Base-by-base conservation (phyloP, 768 basidiomycete species). In the Hebeloma cylindrosporum region DNA sequence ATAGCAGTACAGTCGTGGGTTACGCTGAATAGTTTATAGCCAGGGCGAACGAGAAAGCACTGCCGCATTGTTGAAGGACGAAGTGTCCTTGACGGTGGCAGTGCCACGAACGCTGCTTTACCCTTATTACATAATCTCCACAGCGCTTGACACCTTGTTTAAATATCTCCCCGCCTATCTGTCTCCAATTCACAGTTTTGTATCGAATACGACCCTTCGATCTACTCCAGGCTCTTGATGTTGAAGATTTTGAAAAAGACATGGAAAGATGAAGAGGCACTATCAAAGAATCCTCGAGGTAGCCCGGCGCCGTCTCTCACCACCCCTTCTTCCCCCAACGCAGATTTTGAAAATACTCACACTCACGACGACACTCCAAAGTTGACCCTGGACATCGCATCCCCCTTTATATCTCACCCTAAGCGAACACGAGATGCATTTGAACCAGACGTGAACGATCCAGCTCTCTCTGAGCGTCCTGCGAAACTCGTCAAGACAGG, bases 241-340 rank as follows among this genome's bases (percentile, higher is more conserved):
- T 59, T 78, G 49, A 75, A 73, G 35, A 60, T 74, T 35, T 76
- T 76, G 71, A 77, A 74, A 52, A 61, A 73, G 45, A 70, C 73
- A 40, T 77, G 75, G 73, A 70, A 65, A 54, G 65, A 68, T 32
- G 62, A 64, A 45, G 64, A 58, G 13, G 34, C 40, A 13, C 48
- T 34, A 34, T 21, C 13, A 34, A 44, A 23, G 37, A 40, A 33
- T 68, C 55, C 42, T 55, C 50, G 22, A 48, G n/a, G n/a, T n/a
- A n/a, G 40, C 20, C 51, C 54, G 18, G 40, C 45, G 9, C 37
- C 57, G 22, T 42, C 36, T 20, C 45, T 31, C 14, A 13, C 14
- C 27, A 21, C 14, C 20, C 8, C 10, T n/a, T 22, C 34, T 7
- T 26, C 21, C 5, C 29, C 39, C 7, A 28, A 22, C 8, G 14